Evolutionary conservation across 2,329 filamentous ascomycete species (phyloP).

Genomic region (Fusarium beomiforme): DNA sequence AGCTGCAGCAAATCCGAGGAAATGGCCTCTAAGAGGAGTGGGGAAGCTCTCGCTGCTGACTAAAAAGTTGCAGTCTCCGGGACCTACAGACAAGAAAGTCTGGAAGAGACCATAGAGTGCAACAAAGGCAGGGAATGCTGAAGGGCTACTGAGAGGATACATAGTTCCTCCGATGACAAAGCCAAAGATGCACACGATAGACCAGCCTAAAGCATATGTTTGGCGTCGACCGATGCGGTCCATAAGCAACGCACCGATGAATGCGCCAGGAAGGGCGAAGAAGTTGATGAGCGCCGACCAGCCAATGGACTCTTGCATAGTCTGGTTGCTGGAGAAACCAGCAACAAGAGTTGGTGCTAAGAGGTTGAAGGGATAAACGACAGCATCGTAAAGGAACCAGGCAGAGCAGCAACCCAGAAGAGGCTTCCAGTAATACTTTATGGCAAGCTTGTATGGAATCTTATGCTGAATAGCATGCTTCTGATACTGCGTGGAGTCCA

Average conservation of each 20-base stretch:
- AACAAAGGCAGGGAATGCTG: neutral
- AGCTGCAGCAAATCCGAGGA: neutral
- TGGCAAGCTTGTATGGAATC: neutral
- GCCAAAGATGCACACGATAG: neutral
- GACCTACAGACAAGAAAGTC: neutral
- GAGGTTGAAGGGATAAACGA: neutral
- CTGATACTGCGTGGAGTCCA: neutral
- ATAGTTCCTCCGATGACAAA: neutral
- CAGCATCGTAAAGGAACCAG: conserved; percentile 1
- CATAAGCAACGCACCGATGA: neutral
- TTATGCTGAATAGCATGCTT: neutral
- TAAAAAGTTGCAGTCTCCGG: neutral
- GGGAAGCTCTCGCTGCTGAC: neutral
- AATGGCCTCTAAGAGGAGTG: neutral
- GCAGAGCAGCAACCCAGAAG: neutral
- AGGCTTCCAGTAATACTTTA: neutral
- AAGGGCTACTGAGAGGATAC: neutral
- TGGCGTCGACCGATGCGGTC: neutral
- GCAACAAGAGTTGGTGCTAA: neutral
- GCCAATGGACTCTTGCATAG: neutral
- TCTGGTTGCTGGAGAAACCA: neutral
- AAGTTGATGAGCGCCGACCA: neutral
- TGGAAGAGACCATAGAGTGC: neutral
- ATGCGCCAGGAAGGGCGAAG: neutral
- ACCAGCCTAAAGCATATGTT: neutral